phyloP scores from a whole-genome alignment of 1,284 basidiomycete species.

The Heterobasidion annosum region DNA sequence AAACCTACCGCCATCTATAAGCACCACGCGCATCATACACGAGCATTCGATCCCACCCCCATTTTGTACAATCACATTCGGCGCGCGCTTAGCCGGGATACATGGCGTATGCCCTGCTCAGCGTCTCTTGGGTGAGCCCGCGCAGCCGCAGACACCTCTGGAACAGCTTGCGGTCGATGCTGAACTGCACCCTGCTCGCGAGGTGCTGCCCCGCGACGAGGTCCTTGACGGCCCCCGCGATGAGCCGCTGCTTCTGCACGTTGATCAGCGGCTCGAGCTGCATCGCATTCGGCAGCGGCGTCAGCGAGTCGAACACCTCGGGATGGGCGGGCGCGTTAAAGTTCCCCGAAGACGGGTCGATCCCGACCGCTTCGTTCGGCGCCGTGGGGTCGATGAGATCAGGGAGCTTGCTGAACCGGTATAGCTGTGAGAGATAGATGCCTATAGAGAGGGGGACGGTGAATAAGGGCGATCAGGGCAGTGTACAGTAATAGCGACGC shows the following conservation, averaged over 20 bases:
- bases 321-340: slow-evolving; percentile 64
- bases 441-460: slow-evolving; percentile 31
- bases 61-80: neutral
- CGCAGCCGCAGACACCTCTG: slow-evolving; percentile 67
- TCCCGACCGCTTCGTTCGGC: slow-evolving; percentile 55
- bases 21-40: no score
- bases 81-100: slow-evolving; percentile 14
- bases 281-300: slow-evolving; percentile 63
- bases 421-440: slow-evolving; percentile 69
- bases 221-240: slow-evolving; percentile 69
- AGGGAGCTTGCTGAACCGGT: slow-evolving; percentile 58
- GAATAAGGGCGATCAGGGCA: neutral
- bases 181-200: slow-evolving; percentile 60
- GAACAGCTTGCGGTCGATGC: slow-evolving; percentile 66
- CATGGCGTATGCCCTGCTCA: slow-evolving; percentile 36
- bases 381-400: slow-evolving; percentile 79
- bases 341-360: slow-evolving; percentile 52
- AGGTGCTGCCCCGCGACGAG: slow-evolving; percentile 77
- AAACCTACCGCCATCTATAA: no score
- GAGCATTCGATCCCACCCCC: no score
- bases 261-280: slow-evolving; percentile 82
- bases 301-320: slow-evolving; percentile 65
- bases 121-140: slow-evolving; percentile 44
- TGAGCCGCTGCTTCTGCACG: slow-evolving; percentile 78
- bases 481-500: slow-evolving; percentile 15